These are phyloP conservation scores for Moricandia arvensis DNA, from an alignment of 345 rosid species.

Conservation along the genomic window DNA sequence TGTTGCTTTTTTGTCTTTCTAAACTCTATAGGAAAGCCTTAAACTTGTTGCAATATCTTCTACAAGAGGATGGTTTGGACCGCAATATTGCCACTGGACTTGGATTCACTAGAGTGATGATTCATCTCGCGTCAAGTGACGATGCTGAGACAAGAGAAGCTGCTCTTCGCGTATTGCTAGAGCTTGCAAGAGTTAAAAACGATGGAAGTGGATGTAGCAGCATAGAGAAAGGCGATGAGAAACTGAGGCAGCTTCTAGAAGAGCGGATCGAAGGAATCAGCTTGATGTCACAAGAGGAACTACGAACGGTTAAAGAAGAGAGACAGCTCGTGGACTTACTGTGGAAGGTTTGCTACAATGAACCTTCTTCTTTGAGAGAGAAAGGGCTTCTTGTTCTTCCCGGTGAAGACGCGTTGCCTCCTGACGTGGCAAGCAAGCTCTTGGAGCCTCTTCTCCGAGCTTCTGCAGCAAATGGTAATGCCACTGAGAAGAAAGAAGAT, in stretches of 20 bases:
- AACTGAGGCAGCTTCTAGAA: conserved; percentile 66
- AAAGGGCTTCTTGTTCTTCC: conserved; percentile 82
- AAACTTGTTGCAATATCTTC: conserved; percentile 66
- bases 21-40: conserved; percentile 41
- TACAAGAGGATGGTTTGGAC: conserved; percentile 70
- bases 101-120: conserved; percentile 74
- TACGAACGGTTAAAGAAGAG: conserved; percentile 76
- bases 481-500: conserved; percentile 50
- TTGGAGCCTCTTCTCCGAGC: conserved; percentile 92
- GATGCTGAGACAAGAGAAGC: conserved; percentile 83
- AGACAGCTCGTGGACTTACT: conserved; percentile 81
- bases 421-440: conserved; percentile 76
- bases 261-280: conserved; percentile 63
- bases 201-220: conserved; percentile 37
- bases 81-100: conserved; percentile 57
- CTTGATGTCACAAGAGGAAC: conserved; percentile 77
- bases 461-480: conserved; percentile 53
- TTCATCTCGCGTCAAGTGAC: conserved; percentile 80
- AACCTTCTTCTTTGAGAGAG: conserved; percentile 70
- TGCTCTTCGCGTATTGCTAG: conserved; percentile 71
- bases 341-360: conserved; percentile 67
- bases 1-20: not conserved
- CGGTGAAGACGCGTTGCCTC: conserved; percentile 70
- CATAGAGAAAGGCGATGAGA: conserved; percentile 53
- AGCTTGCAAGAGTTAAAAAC: conserved; percentile 51